Base-by-base conservation (phyloP, 2,329 filamentous ascomycete genomes). In the Falciphora oryzae region DNA sequence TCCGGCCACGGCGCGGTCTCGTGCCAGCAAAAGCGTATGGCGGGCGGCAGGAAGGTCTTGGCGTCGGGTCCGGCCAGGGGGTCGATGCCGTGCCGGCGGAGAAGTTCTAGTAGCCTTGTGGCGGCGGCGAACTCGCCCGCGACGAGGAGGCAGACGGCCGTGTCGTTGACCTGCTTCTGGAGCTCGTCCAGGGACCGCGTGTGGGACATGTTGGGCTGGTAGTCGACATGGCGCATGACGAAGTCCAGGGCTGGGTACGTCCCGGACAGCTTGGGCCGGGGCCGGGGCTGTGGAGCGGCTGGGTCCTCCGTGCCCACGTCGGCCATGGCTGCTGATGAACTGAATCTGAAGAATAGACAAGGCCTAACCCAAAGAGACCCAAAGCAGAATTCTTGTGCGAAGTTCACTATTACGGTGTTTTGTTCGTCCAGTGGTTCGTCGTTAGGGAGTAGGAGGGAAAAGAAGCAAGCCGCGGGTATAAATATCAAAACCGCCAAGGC, bases 21-120 rank as follows among this genome's bases (percentile, higher is more conserved):
- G 28, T 59, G 28, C 60, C 60, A 62, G 35, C 32, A 32, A 28
- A 62, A 62, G n/a, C 18, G 56, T 38, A 62, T 62, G 60, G 35
- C 35, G 22, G 38, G 60, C 35, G 14, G 14, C 18, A 62, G 32
- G 60, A 56, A 62, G 14, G 44, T 31, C 8, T 6, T 5, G 35
- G 32, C 59, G 8, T 44, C 32, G 16, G 7, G n/a, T 1, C 29
- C 57, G 1, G 4, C 14, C 4, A 53, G 3, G 35, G 60, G 35
- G 32, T 61, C 28, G 31, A 61, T 4, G 28, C 31, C 32, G 32
- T 61, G 60, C 10, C 25, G 16, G 35, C 35, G 35, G 2, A 61
- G 60, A 5, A 53, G 60, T 1, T 38, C 31, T 3, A 61, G 31
- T 3, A 61, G 60, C 22, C 35, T 7, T 5, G 60, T 61, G n/a